These are phyloP conservation scores for Epichloe typhina DNA, from an alignment of 2,329 filamentous ascomycete genomes.

Conservation along the genomic window DNA sequence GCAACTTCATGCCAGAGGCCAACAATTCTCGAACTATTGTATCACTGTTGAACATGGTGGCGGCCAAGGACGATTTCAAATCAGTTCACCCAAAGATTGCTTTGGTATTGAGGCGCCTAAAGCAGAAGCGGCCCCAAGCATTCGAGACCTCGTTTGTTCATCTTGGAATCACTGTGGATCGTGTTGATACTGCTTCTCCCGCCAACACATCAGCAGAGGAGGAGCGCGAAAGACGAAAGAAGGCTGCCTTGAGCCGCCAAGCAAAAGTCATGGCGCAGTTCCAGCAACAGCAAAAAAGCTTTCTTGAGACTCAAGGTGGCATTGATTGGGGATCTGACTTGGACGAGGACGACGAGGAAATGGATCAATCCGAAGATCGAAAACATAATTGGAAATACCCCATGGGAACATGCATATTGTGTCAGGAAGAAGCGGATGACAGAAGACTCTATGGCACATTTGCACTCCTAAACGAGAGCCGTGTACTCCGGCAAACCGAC, in stretches of 20 bases:
- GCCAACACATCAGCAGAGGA: conserved; percentile 54
- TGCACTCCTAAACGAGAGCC: conserved; percentile 74
- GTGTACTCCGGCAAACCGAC: conserved; percentile 76
- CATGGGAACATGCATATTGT: conserved; percentile 83
- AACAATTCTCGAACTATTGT: conserved; percentile 49
- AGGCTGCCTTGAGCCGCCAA: conserved; percentile 77
- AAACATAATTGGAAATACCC: conserved; percentile 73
- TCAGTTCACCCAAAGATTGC: conserved; percentile 73
- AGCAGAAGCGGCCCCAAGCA: conserved; percentile 61
- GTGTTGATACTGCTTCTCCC: conserved; percentile 73
- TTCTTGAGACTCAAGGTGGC: conserved; percentile 76
- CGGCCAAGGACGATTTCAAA: conserved; percentile 61
- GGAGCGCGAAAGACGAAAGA: conserved; percentile 75
- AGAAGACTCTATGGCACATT: conserved; percentile 85
- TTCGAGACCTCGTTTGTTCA: conserved; percentile 56
- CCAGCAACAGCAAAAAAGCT: conserved; percentile 92
- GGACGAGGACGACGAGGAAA: conserved; percentile 56
- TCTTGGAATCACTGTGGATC: conserved; percentile 57
- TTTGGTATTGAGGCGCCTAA: conserved; percentile 71
- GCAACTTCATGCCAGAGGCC: conserved; percentile 45
- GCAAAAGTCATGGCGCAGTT: conserved; percentile 96
- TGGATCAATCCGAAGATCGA: conserved; percentile 45
- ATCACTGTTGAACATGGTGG: conserved; percentile 47
- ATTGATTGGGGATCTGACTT: conserved; percentile 76
- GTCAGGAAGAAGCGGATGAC: conserved; percentile 91